Conservation (phyloP, 495 filamentous ascomycete genomes). For the Annulohypoxylon moriforme region DNA sequence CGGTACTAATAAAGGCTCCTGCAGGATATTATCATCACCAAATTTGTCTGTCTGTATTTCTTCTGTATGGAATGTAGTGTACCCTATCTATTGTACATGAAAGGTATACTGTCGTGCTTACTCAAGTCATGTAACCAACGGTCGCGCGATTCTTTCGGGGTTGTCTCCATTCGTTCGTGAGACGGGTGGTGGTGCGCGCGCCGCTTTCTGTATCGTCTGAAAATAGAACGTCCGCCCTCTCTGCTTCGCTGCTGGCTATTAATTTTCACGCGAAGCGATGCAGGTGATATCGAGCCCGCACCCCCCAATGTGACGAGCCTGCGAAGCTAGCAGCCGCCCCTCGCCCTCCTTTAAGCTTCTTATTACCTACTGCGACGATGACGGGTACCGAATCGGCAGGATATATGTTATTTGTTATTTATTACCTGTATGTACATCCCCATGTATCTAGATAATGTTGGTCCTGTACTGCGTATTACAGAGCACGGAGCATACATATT, state of each 20-base stretch:
- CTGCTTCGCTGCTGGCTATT: background rate
- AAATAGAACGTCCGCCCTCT: constrained; percentile 35
- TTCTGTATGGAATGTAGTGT: background rate
- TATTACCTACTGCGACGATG: constrained; percentile 29
- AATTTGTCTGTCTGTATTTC: constrained; percentile 10
- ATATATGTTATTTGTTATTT: constrained; percentile 14
- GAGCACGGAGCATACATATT: background rate
- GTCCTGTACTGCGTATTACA: background rate
- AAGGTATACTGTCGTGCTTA: constrained; percentile 36
- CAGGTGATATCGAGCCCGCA: constrained; percentile 41
- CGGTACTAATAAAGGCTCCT: constrained; percentile 41
- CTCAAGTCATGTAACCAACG: constrained; percentile 38
- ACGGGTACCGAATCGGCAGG: constrained; percentile 13
- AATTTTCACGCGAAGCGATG: constrained; percentile 42
- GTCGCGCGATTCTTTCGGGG: constrained; percentile 25
- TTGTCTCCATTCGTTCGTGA: background rate
- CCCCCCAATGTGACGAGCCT: constrained; percentile 33
- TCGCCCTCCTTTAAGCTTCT: constrained; percentile 36
- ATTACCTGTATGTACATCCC: constrained; percentile 4
- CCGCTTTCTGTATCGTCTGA: constrained; percentile 21
- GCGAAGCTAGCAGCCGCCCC: constrained; percentile 34
- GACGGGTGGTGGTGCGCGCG: constrained; percentile 6
- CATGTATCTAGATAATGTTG: background rate
- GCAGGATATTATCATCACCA: constrained; percentile 24
- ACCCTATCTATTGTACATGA: background rate